A percentile compares a stretch with the other conserved stretches of the same genome.
These are phyloP conservation scores for Amanita pseudoporphyria DNA, from an alignment of 768 basidiomycete genomes.

Conservation along the genomic window DNA sequence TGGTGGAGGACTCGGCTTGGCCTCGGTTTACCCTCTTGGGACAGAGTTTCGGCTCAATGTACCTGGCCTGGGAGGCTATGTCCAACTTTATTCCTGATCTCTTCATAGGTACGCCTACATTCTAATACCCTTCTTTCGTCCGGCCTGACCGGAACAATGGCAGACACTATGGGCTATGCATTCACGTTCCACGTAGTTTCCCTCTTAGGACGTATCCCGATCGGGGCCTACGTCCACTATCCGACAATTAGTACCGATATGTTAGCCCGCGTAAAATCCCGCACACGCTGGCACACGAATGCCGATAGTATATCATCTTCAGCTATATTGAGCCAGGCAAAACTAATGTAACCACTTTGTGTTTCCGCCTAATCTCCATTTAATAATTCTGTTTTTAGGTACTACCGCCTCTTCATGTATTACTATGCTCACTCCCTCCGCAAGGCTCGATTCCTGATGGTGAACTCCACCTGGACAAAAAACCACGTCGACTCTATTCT, in stretches of 20 bases:
- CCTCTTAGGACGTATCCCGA: slow-evolving; percentile 51
- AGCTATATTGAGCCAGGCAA: slow-evolving; percentile 41
- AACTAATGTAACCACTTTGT: slow-evolving; percentile 44
- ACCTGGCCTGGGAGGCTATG: slow-evolving; percentile 79
- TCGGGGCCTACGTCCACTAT: slow-evolving; percentile 93
- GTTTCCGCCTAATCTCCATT: slow-evolving; percentile 3
- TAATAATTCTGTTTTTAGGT: slow-evolving; percentile 33
- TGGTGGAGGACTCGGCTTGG: slow-evolving; percentile 82
- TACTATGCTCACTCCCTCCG: slow-evolving; percentile 72
- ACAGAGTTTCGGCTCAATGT: slow-evolving; percentile 84
- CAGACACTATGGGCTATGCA: slow-evolving; percentile 98
- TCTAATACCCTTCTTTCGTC: background rate
- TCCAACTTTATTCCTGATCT: slow-evolving; percentile 74
- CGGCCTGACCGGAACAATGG: background rate
- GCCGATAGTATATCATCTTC: slow-evolving; percentile 45
- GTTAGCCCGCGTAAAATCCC: slow-evolving; percentile 67
- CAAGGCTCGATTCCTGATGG: slow-evolving; percentile 73
- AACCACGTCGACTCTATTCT: slow-evolving; percentile 74
- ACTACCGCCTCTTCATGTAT: slow-evolving; percentile 83
- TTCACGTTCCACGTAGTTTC: slow-evolving; percentile 82
- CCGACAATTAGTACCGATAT: slow-evolving; percentile 95
- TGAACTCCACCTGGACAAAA: slow-evolving; percentile 94
- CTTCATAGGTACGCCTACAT: slow-evolving; percentile 58
- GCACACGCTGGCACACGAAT: slow-evolving; percentile 56
- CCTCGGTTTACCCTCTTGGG: slow-evolving; percentile 86